Evolutionary conservation across 768 basidiomycete genomes (phyloP).

Genomic region (Suillus placidus): DNA sequence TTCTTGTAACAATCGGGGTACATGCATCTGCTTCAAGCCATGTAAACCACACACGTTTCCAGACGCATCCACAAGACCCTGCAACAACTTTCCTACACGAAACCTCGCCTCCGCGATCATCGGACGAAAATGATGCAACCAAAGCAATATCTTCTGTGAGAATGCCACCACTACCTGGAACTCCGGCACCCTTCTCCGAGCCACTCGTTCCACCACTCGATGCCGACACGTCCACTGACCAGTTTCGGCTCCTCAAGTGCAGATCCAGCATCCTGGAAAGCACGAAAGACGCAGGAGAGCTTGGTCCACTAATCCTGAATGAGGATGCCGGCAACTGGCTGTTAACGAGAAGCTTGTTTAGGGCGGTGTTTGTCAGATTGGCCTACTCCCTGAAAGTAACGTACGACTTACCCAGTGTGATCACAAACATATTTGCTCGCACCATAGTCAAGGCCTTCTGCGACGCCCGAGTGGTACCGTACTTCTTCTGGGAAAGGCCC

Average conservation of each 20-base stretch:
- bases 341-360: too few relatives aligned
- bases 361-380: too few relatives aligned
- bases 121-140: conserved; percentile 83
- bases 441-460: too few relatives aligned
- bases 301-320: too few relatives aligned
- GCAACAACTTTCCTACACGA: conserved; percentile 80
- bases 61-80: conserved; percentile 44
- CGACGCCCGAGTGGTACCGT: too few relatives aligned
- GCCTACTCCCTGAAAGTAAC: too few relatives aligned
- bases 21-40: conserved; percentile 73
- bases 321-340: too few relatives aligned
- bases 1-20: conserved; percentile 70
- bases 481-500: too few relatives aligned
- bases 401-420: too few relatives aligned
- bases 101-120: conserved; percentile 80
- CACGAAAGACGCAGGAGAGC: conserved; percentile 53
- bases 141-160: conserved; percentile 79
- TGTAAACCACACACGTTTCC: conserved; percentile 42
- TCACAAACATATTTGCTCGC: too few relatives aligned
- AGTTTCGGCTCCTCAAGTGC: conserved; percentile 65
- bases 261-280: conserved; percentile 50
- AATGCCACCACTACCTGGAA: conserved; percentile 85
- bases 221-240: conserved; percentile 75
- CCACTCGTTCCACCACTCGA: conserved; percentile 74
- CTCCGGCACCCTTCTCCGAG: conserved; percentile 78